Conservation (phyloP, 257 asterid genomes). For the Scutellaria galericulata region DNA sequence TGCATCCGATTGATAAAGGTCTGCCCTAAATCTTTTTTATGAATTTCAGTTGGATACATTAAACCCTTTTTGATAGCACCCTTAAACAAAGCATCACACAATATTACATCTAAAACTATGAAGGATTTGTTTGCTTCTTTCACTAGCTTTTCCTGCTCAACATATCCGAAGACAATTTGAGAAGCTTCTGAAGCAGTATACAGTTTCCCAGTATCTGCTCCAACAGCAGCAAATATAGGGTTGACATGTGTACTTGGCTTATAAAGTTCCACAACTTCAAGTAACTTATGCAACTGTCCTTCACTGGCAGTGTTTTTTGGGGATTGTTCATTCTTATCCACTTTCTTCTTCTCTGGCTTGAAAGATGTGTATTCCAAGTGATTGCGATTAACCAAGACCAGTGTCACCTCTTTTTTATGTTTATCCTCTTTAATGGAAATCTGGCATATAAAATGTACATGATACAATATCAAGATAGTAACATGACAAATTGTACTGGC, state of each 20-base stretch:
- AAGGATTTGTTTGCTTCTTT: slow-evolving; percentile 68
- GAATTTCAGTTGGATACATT: slow-evolving; percentile 87
- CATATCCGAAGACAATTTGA: slow-evolving; percentile 72
- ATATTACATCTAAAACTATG: slow-evolving; percentile 72
- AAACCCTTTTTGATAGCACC: slow-evolving; percentile 93
- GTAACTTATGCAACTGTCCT: slow-evolving; percentile 51
- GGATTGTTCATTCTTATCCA: slow-evolving; percentile 58
- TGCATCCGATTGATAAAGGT: slow-evolving; percentile 88
- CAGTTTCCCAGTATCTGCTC: slow-evolving; percentile 66
- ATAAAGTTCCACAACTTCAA: slow-evolving; percentile 79
- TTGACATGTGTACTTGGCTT: slow-evolving; percentile 89
- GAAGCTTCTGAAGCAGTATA: slow-evolving; percentile 81
- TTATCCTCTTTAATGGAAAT: slow-evolving; percentile 90
- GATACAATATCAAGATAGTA: slow-evolving; percentile 16
- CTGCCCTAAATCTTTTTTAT: slow-evolving; percentile 77
- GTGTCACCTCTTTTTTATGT: slow-evolving; percentile 74
- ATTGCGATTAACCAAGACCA: slow-evolving; percentile 67
- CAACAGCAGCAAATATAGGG: slow-evolving; percentile 72
- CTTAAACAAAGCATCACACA: slow-evolving; percentile 91
- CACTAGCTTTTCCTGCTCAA: slow-evolving; percentile 84
- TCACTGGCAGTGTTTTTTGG: slow-evolving; percentile 45
- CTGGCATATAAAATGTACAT: slow-evolving; percentile 51
- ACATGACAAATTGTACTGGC: too few species aligned
- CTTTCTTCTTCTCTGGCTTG: slow-evolving; percentile 83
- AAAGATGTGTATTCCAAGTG: slow-evolving; percentile 80